These are phyloP conservation scores for Phoenix roebelenii DNA, from an alignment of 176 grass and related monocot genomes.

Conservation along the genomic window DNA sequence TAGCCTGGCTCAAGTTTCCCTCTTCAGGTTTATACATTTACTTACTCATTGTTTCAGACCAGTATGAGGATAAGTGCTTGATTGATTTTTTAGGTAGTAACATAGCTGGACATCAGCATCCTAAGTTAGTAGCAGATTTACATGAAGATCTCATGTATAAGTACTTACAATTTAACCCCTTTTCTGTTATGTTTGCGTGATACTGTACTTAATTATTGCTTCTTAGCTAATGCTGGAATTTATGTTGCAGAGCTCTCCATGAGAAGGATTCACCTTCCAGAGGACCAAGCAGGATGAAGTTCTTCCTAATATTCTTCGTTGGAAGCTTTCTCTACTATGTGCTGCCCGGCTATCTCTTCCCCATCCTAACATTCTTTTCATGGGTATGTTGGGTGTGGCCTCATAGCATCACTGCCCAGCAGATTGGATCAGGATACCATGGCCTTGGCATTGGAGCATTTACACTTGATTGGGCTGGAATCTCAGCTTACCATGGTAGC, in stretches of 20 bases:
- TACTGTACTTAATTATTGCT: too few species aligned
- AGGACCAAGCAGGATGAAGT: constrained; percentile 7
- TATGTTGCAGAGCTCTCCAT: constrained; percentile 10
- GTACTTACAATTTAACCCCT: too few species aligned
- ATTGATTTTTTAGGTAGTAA: too few species aligned
- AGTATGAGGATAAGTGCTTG: too few species aligned
- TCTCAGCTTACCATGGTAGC: constrained; percentile 14
- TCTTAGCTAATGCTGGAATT: too few species aligned
- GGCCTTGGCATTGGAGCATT: constrained; percentile 15
- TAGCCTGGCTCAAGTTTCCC: constrained; percentile 41
- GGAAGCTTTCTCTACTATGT: constrained; percentile 13
- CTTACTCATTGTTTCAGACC: too few species aligned
- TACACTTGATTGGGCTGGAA: constrained; percentile 15
- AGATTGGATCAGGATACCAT: constrained; percentile 12
- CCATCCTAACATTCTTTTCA: constrained; percentile 7
- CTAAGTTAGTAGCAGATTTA: too few species aligned
- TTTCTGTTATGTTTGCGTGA: too few species aligned
- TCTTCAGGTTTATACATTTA: constrained; percentile 26
- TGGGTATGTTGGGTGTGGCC: constrained; percentile 15
- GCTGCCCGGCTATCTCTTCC: constrained; percentile 10
- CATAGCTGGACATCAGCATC: too few species aligned
- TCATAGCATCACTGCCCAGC: constrained; percentile 15
- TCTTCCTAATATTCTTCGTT: constrained; percentile 15
- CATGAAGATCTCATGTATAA: too few species aligned
- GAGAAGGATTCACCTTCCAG: constrained; percentile 4